Conservation (phyloP, 306 rosid species). For the Betula pendula region DNA sequence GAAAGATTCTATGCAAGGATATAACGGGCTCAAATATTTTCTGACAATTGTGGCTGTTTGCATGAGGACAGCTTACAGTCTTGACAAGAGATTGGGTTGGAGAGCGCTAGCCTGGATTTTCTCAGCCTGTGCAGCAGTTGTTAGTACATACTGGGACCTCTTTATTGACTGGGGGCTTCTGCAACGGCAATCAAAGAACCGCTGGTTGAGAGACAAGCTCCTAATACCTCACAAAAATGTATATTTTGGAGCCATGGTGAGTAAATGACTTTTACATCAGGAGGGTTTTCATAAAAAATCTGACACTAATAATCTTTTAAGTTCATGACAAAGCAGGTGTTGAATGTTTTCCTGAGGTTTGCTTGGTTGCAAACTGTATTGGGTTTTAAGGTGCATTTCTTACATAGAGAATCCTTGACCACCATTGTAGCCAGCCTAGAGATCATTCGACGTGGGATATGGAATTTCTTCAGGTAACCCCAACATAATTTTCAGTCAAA, state of each 20-base stretch:
- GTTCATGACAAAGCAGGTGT: constrained; percentile 38
- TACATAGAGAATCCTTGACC: constrained; percentile 47
- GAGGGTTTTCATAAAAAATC: no score
- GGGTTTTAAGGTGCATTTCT: constrained; percentile 34
- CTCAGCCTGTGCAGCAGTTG: constrained; percentile 51
- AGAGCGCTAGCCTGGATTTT: constrained; percentile 41
- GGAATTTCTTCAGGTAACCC: constrained; percentile 69
- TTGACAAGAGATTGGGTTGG: constrained; percentile 36
- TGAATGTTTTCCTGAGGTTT: constrained; percentile 69
- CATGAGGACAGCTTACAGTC: constrained; percentile 49
- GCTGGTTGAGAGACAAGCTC: constrained; percentile 74
- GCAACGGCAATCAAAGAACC: constrained; percentile 55
- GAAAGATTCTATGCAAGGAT: constrained; percentile 67
- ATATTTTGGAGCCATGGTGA: constrained; percentile 62
- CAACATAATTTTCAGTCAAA: not conserved
- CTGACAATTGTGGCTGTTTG: constrained; percentile 58
- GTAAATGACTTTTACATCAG: not conserved
- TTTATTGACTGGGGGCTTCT: constrained; percentile 74
- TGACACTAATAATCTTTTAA: not conserved
- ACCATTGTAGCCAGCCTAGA: constrained; percentile 54
- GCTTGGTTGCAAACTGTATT: constrained; percentile 69
- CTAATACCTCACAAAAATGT: constrained; percentile 46
- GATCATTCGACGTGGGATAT: constrained; percentile 72
- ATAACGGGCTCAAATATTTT: constrained; percentile 58
- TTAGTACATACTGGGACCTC: constrained; percentile 68